Evolutionary conservation across 306 rosid species (phyloP).

Genomic region (Lathyrus tuberosus): DNA sequence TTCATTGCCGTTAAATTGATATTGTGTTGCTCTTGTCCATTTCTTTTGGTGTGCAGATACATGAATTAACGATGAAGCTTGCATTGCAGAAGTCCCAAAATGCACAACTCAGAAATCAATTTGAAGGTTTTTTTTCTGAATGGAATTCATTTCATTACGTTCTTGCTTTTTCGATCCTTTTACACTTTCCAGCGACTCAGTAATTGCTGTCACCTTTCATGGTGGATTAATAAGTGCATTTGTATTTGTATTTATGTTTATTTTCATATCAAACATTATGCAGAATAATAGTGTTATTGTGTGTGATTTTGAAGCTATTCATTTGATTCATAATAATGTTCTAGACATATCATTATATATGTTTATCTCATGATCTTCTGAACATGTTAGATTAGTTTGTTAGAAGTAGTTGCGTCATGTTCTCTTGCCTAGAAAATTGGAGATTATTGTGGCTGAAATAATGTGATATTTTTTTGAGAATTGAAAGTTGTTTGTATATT

Average conservation of each 20-base stretch:
- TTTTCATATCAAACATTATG: conserved; percentile 20
- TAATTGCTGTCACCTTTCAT: conserved; percentile 34
- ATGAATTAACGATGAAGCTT: conserved; percentile 75
- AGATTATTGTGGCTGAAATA: neutral
- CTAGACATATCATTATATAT: conserved; percentile 15
- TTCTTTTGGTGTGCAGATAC: conserved; percentile 59
- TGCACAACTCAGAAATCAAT: conserved; percentile 73
- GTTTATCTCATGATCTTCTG: conserved; percentile 11
- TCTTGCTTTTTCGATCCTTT: conserved; percentile 12
- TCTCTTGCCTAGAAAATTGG: conserved; percentile 17
- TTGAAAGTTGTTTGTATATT: neutral
- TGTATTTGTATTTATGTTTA: conserved; percentile 30
- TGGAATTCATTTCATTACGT: conserved; percentile 30
- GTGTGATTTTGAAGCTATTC: conserved; percentile 1
- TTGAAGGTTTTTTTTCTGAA: conserved; percentile 68
- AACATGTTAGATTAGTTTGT: conserved; percentile 10
- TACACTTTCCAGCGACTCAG: neutral
- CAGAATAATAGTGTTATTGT: neutral
- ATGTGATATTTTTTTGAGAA: neutral
- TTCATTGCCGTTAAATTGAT: conserved; percentile 22
- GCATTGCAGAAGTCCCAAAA: conserved; percentile 89
- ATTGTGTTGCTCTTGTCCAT: conserved; percentile 18
- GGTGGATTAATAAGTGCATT: conserved; percentile 7
- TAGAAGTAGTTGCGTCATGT: conserved; percentile 11
- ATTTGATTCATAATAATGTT: conserved; percentile 22